Percentiles rank a stretch among this genome's conserved stretches.
Evolutionary conservation across 306 rosid species (phyloP).

Genomic region (Trifolium fragiferum): DNA sequence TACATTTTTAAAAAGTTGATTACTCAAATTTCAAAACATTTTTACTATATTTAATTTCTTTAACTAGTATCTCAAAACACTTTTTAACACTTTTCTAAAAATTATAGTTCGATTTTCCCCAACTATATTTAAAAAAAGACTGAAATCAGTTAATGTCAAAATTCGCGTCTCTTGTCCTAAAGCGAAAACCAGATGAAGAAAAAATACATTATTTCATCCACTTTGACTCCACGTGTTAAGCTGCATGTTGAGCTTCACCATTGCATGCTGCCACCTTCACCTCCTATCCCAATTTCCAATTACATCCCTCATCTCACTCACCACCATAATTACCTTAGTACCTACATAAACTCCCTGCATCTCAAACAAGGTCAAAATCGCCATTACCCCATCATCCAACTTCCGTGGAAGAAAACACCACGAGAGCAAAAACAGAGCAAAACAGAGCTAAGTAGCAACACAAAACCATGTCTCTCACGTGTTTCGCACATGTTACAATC

Average conservation of each 20-base stretch:
- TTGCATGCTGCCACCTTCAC: constrained; percentile 45
- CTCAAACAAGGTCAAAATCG: constrained; percentile 17
- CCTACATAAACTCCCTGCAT: not conserved
- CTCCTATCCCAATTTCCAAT: not conserved
- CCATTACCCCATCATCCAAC: not conserved
- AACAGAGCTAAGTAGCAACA: not conserved
- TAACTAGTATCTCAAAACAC: too few species aligned
- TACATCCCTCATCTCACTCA: constrained; percentile 13
- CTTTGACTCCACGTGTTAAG: constrained; percentile 38
- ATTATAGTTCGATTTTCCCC: too few species aligned
- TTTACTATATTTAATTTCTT: too few species aligned
- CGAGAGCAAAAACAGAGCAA: not conserved
- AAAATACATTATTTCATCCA: too few species aligned
- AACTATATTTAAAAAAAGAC: too few species aligned
- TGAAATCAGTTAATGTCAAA: too few species aligned
- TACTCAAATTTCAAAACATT: too few species aligned
- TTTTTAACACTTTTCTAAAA: too few species aligned
- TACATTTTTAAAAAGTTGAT: too few species aligned
- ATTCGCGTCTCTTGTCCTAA: too few species aligned
- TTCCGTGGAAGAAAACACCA: not conserved
- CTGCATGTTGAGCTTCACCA: constrained; percentile 44
- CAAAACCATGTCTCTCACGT: constrained; percentile 37
- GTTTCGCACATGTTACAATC: constrained; percentile 47
- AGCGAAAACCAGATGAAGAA: too few species aligned
- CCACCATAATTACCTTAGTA: not conserved